Evolutionary conservation across 176 grass and related monocot genomes (phyloP), one percentile per base, ranked within the genome.

Genomic region (Lolium rigidum): DNA sequence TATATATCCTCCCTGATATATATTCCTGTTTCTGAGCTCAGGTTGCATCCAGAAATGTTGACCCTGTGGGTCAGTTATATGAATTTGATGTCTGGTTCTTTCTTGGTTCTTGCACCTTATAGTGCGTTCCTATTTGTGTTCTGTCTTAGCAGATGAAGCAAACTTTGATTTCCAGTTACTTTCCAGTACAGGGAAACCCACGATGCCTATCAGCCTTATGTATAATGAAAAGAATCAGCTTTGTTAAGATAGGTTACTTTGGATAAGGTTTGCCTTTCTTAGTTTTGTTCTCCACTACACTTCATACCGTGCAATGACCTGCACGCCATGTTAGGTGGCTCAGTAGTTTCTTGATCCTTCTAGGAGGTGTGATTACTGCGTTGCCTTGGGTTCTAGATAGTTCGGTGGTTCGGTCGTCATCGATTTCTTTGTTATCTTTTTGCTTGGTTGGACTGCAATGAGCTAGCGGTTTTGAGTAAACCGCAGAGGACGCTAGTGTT

Each of bases 281-380:
- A 62, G 77, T 85, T 90, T 70, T 88, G 70, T 81, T 81, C 77
- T 82, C 86, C 77, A 72, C 78, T 81, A 59, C 70, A 62, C 46
- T 68, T 38, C 38, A 58, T 25, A 41, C 57, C 65, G 66, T 74
- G 70, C 46, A 6, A 4, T 24, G 64, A 47, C 10, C 18, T 41
- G 46, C 63, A 6, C 11, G 26, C 69, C 75, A 7, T 10, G 3
- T 21, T 67, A 56, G 44, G 4, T 35, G 21, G 18, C 20, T 49
- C 5, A 85, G 26, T 85, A 39, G 35, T 55, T 77, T 76, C 50
- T 77, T 77, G 69, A 70, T 25, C n/a, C 81, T 80, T 75, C 70
- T 84, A 85, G 59, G 7, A 65, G 51, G 75, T 61, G 8, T 68
- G 16, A 20, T 67, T 49, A 67, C 47, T 16, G 20, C 48, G 17